These are phyloP conservation scores for Fusarium equiseti DNA, from an alignment of 2,329 filamentous ascomycete species.

Conservation along the genomic window DNA sequence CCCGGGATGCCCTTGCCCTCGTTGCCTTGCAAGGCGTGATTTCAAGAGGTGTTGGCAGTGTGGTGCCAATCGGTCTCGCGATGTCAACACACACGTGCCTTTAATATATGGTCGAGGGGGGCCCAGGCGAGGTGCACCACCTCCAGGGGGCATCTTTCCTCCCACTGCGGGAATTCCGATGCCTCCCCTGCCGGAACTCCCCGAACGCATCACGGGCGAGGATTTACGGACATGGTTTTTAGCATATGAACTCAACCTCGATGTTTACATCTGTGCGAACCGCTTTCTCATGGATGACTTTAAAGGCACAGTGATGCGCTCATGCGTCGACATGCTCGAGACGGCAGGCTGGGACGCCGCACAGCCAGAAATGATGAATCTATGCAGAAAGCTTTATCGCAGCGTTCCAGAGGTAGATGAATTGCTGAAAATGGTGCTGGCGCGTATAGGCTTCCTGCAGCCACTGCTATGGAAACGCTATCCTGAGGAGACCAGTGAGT, in stretches of 20 bases:
- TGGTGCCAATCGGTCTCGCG: conserved; percentile 36
- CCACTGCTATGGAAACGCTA: conserved; percentile 57
- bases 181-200: conserved; percentile 1
- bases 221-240: conserved; percentile 62
- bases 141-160: conserved; percentile 9
- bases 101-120: conserved; percentile 15
- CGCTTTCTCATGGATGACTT: conserved; percentile 62
- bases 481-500: conserved; percentile 57
- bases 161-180: conserved; percentile 3
- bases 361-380: conserved; percentile 57
- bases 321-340: conserved; percentile 61
- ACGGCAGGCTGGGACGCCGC: conserved; percentile 58
- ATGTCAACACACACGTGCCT: background rate
- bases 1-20: conserved; percentile 58
- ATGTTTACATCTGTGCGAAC: conserved; percentile 63
- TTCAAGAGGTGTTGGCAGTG: conserved; percentile 44
- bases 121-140: conserved; percentile 14
- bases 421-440: conserved; percentile 62
- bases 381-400: conserved; percentile 58
- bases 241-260: conserved; percentile 60
- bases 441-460: conserved; percentile 62
- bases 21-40: conserved; percentile 50
- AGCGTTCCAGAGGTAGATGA: conserved; percentile 59
- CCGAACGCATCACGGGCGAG: conserved; percentile 55
- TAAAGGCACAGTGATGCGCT: conserved; percentile 57